Conservation (phyloP, 2,329 filamentous ascomycete genomes). For the Apiospora hydei region DNA sequence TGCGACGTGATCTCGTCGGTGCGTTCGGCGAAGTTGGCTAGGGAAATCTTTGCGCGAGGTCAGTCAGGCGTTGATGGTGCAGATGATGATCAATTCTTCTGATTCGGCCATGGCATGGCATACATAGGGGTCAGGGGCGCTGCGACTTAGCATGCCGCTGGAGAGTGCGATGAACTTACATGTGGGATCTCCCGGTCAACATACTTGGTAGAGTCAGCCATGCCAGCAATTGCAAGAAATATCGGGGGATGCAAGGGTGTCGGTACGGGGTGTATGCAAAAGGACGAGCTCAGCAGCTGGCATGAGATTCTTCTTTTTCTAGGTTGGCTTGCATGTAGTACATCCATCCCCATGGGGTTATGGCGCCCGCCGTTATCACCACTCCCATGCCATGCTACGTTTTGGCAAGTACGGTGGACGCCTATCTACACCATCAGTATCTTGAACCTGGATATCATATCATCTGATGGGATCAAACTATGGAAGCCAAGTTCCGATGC, state of each 20-base stretch:
- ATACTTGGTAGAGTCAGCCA: background rate
- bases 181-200: background rate
- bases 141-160: background rate
- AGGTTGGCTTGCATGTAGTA: background rate
- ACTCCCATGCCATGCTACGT: background rate
- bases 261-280: background rate
- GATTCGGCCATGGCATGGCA: no score
- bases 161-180: background rate
- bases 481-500: constrained; percentile 5
- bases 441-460: background rate
- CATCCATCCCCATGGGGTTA: background rate
- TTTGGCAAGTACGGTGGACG: background rate
- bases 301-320: background rate
- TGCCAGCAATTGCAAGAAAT: background rate
- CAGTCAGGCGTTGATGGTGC: no score
- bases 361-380: background rate
- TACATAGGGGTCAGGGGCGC: background rate
- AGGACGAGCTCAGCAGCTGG: background rate
- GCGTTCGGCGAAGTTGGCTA: constrained; percentile 56
- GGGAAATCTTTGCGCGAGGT: constrained; percentile 49
- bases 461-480: background rate
- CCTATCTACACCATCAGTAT: background rate
- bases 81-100: no score
- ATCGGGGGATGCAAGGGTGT: background rate
- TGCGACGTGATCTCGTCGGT: constrained; percentile 58